Evolutionary conservation across 2,329 filamentous ascomycete species (phyloP), one percentile per base, ranked within the genome.

Genomic region (Phyllosticta ampelicida): DNA sequence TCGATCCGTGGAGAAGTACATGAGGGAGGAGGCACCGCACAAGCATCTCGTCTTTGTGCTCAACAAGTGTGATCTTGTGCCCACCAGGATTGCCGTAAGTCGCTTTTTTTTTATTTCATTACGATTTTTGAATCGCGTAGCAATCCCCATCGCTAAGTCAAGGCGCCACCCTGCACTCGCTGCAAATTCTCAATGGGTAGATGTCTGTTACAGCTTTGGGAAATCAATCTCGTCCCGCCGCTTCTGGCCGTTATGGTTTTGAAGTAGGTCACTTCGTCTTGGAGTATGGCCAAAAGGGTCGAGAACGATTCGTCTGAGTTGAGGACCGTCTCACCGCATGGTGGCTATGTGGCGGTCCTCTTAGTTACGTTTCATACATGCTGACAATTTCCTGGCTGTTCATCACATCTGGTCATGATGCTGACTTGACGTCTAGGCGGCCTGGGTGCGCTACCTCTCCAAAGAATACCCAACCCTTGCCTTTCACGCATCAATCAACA

Each of bases 281-380:
- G 94, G 89, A 80, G 77, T 81, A 66, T 76, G 77, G 80, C 90
- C 87, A 79, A 84, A 85, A 83, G 80, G 86, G 81, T 77, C 77
- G 80, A 80, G 81, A 76, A 80, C 94, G 89, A 86, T 86, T 87
- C 86, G 85, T 89, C 87, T 90, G 92, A 97, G 94, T 97, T 96
- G 94, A 97, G 87, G 79, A 79, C 83, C 84, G 82, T 82, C 83
- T 82, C 82, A 80, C 76, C 81, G n/a, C 71, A 72, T 70, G 66
- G 75, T 69, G 69, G 80, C 80, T 77, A 75, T 75, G 76, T 91
- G 85, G 87, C 83, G 83, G 82, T 82, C 80, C 88, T 97, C 94
- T 95, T 99, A 99, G 94, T 97, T 87, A 89, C 87, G 89, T 88
- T 86, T 87, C 91, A 92, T 82, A 99, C 86, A 91, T 84, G 62